Conservation (phyloP, 805 yeast species). For the Saturnispora kantuleensis region DNA sequence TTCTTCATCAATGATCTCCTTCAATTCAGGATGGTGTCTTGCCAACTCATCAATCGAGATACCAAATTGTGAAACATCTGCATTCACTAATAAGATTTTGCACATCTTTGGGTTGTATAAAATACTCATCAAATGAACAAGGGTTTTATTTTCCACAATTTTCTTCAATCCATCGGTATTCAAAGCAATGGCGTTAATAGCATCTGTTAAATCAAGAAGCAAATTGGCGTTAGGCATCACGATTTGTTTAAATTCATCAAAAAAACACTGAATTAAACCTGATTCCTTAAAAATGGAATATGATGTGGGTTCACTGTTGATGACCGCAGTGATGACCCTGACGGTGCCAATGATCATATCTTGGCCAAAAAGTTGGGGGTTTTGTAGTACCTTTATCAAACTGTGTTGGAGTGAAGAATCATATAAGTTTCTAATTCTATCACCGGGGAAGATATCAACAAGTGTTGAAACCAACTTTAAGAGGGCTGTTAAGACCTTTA, state of each 20-base stretch:
- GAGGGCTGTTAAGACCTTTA: conserved; percentile 46
- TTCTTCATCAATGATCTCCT: conserved; percentile 45
- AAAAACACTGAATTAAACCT: conserved; percentile 53
- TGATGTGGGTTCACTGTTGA: conserved; percentile 88
- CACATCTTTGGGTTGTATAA: conserved; percentile 43
- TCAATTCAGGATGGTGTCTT: conserved; percentile 71
- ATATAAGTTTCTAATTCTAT: conserved; percentile 71
- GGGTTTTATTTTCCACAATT: conserved; percentile 35
- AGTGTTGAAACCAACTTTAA: conserved; percentile 55
- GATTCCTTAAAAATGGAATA: conserved; percentile 73
- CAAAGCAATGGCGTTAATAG: conserved; percentile 74
- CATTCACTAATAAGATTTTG: conserved; percentile 43
- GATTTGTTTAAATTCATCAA: conserved; percentile 46
- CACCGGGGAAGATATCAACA: conserved; percentile 69
- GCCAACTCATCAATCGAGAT: conserved; percentile 67
- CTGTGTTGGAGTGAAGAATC: conserved; percentile 70
- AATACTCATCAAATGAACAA: conserved; percentile 36
- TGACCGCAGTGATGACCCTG: conserved; percentile 56
- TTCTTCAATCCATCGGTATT: conserved; percentile 60
- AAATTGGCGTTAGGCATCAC: conserved; percentile 50
- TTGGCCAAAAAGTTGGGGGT: conserved; percentile 59
- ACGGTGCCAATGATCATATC: conserved; percentile 50
- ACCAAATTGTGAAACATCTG: conserved; percentile 49
- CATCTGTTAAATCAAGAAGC: conserved; percentile 55
- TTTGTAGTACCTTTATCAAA: conserved; percentile 45